Base-by-base conservation (phyloP, 2,329 filamentous ascomycete genomes). In the Fusarium sp. region DNA sequence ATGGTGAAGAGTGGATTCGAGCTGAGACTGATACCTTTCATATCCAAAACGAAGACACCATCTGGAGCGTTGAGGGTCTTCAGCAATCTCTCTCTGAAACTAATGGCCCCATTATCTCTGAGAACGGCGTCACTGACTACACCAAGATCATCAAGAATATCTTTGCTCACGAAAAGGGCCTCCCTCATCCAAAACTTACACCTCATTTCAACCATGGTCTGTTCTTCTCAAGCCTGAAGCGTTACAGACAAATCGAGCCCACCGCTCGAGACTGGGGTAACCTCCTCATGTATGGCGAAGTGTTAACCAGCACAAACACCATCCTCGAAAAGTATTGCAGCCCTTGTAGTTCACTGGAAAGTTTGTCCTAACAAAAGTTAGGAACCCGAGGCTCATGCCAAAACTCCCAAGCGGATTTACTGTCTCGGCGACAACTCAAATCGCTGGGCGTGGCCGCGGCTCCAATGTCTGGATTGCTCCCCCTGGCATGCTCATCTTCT, bases 391-490 rank as follows among this genome's bases (percentile, higher is more conserved):
- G 28, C 80, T 97, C 24, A 85, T 97, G 32, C 85, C 88, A 6
- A 86, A 84, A 40, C 83, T 98, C 0, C 92, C 93, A 0, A 88
- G 85, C 0, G 95, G 95, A n/a, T 93, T 97, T 73, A 96, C 93
- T 0, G 82, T 92, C 10, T 90, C 91, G 1, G 94, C 95, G 1
- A 95, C 93, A 0, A 92, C 90, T 0, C 94, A 98, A 75, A 82
- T 97, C 7, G 91, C 93, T 0, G 95, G 90, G 7, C 88, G 95
- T 34, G 95, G 95, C 7, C 89, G 95, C 9, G 95, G 95, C 5
- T 88, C 85, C 29, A 99, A 99, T 70, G 91, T 97, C 58, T 99
- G 95, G 95, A 88, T 99, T 5, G 92, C 93, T 0, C 95, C 95
- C 1, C 86, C 91, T 0, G 95, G 95, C 1, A 88, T 87, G 32